These are phyloP conservation scores for Hepatocystis sp. DNA, from an alignment of 169 alveolate species.

Conservation along the genomic window DNA sequence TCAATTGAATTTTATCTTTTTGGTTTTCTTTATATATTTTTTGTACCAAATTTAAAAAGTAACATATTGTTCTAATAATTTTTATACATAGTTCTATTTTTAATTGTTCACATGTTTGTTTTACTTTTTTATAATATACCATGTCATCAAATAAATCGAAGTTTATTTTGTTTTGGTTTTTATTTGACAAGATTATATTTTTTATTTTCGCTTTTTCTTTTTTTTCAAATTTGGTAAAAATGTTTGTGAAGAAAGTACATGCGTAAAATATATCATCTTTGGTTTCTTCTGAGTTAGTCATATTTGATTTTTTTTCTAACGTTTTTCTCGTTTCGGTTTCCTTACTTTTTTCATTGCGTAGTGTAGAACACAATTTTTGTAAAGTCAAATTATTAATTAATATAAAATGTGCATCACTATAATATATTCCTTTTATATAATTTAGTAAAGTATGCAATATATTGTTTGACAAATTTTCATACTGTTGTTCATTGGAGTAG, in stretches of 20 bases:
- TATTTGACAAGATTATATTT: constrained; percentile 13
- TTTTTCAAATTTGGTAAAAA: constrained; percentile 19
- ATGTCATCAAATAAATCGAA: constrained; percentile 15
- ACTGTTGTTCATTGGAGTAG: background rate
- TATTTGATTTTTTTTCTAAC: background rate
- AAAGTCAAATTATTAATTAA: too few relatives aligned
- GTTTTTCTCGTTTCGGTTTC: background rate
- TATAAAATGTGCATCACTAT: too few relatives aligned
- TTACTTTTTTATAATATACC: constrained; percentile 11
- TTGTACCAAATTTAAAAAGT: constrained; percentile 40
- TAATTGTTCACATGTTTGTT: constrained; percentile 35
- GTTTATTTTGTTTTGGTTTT: background rate
- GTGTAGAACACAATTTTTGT: too few relatives aligned
- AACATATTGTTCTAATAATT: constrained; percentile 41
- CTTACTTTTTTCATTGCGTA: background rate
- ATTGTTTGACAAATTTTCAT: background rate
- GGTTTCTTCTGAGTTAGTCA: too few relatives aligned
- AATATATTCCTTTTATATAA: background rate
- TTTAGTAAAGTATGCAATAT: constrained; percentile 1
- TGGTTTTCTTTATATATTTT: constrained; percentile 27
- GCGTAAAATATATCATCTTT: background rate
- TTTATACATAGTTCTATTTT: constrained; percentile 25
- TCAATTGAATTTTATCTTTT: constrained; percentile 16
- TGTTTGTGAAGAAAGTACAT: constrained; percentile 2
- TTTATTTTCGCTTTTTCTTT: constrained; percentile 8